These are phyloP conservation scores for Begonia fuchsioides DNA, from an alignment of 306 rosid genomes.

Conservation along the genomic window DNA sequence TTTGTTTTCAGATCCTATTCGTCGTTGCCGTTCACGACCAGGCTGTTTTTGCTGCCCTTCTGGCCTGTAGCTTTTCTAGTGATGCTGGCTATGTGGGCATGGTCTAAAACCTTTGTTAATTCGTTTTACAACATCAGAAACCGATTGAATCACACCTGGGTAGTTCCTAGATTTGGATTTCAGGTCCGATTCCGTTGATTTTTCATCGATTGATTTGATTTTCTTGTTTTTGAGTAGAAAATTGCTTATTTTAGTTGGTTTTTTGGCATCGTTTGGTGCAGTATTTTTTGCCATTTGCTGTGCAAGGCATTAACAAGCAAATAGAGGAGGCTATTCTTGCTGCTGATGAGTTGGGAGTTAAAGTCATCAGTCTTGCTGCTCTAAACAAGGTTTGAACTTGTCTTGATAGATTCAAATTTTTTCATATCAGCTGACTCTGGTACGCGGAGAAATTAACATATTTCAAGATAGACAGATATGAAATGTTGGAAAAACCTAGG, in stretches of 20 bases:
- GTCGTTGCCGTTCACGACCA: slow-evolving; percentile 40
- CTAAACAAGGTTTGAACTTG: slow-evolving; percentile 55
- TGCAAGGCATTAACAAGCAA: slow-evolving; percentile 68
- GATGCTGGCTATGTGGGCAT: slow-evolving; percentile 69
- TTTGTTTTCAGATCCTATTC: slow-evolving; percentile 40
- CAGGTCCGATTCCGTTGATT: slow-evolving; percentile 32
- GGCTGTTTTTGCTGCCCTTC: slow-evolving; percentile 24
- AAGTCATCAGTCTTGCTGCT: slow-evolving; percentile 94
- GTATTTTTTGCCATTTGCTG: slow-evolving; percentile 95
- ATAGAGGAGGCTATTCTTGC: slow-evolving; percentile 75
- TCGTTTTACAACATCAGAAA: slow-evolving; percentile 54
- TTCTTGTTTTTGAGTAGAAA: neutral
- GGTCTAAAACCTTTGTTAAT: slow-evolving; percentile 50
- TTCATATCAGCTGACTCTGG: slow-evolving; percentile 13
- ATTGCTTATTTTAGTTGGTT: slow-evolving; percentile 4
- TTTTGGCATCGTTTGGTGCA: no score
- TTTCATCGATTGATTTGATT: no score
- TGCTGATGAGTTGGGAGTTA: slow-evolving; percentile 79
- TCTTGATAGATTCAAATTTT: no score
- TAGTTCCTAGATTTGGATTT: slow-evolving; percentile 75
- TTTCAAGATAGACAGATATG: neutral
- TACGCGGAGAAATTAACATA: slow-evolving; percentile 20
- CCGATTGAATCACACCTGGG: slow-evolving; percentile 80
- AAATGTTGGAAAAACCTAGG: slow-evolving; percentile 1
- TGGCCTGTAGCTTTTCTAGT: slow-evolving; percentile 17